Percentiles rank a stretch among this genome's conserved stretches.
Conservation (phyloP, 2,329 filamentous ascomycete species). For the Fusarium xyrophilum region DNA sequence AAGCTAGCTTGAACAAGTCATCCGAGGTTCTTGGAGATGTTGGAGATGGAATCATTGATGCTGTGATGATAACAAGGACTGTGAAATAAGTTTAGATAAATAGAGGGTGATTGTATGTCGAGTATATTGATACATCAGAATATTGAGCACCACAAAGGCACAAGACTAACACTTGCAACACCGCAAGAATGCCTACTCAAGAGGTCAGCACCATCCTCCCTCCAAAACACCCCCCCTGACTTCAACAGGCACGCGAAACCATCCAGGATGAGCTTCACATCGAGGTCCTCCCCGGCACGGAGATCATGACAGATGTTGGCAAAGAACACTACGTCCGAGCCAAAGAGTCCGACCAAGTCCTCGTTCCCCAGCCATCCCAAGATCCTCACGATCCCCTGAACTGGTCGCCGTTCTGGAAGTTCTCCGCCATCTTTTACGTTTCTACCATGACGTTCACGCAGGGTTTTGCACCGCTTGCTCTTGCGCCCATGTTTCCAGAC, state of each 20-base stretch:
- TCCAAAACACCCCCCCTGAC: neutral
- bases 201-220: neutral
- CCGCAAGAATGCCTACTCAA: neutral
- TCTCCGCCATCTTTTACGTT: slow-evolving; percentile 1
- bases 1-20: fast-evolving
- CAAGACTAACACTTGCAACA: fast-evolving
- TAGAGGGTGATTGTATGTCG: fast-evolving
- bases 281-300: slow-evolving; percentile 25
- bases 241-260: neutral
- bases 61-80: fast-evolving
- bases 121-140: neutral
- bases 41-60: neutral
- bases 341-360: slow-evolving; percentile 23
- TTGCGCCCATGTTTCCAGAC: slow-evolving; percentile 3
- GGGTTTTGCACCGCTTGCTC: slow-evolving; percentile 1
- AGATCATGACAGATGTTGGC: slow-evolving; percentile 32
- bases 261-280: slow-evolving; percentile 29
- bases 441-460: slow-evolving; percentile 5
- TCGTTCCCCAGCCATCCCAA: slow-evolving; percentile 20
- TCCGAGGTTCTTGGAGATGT: neutral
- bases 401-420: slow-evolving; percentile 4
- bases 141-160: fast-evolving
- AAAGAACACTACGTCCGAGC: slow-evolving; percentile 24
- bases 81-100: neutral
- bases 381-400: slow-evolving; percentile 9